These are phyloP conservation scores for Evansstolkia leycettana DNA, from an alignment of 495 filamentous ascomycete genomes.

Conservation along the genomic window DNA sequence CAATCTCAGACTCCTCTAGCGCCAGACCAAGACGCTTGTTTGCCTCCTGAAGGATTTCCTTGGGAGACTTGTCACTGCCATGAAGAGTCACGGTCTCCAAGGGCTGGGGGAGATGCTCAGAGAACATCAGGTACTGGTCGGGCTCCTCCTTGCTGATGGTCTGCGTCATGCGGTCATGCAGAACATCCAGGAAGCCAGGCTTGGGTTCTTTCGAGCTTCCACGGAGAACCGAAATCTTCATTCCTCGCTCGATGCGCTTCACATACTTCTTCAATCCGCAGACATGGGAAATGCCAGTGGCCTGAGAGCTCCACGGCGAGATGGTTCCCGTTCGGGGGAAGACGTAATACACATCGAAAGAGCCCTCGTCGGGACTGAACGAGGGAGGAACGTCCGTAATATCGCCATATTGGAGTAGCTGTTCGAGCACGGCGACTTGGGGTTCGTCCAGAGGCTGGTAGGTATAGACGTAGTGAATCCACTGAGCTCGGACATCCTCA, in stretches of 20 bases:
- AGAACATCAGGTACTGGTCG: constrained; percentile 63
- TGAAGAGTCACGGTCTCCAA: constrained; percentile 63
- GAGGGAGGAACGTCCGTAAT: constrained; percentile 33
- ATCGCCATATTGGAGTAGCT: constrained; percentile 54
- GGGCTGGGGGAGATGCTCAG: constrained; percentile 54
- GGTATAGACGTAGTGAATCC: constrained; percentile 51
- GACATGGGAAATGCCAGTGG: constrained; percentile 86
- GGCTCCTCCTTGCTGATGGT: constrained; percentile 52
- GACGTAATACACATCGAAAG: constrained; percentile 50
- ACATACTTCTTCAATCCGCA: constrained; percentile 65
- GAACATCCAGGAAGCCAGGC: constrained; percentile 50
- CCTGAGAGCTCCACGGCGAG: constrained; percentile 95
- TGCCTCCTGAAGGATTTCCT: constrained; percentile 63
- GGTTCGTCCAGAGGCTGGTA: constrained; percentile 24
- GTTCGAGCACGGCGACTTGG: constrained; percentile 38
- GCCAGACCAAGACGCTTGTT: constrained; percentile 76
- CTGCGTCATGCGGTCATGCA: constrained; percentile 94
- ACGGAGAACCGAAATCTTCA: constrained; percentile 50
- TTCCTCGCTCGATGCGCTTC: constrained; percentile 77
- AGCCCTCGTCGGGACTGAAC: constrained; percentile 27
- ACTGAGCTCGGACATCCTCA: constrained; percentile 45
- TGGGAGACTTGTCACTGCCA: constrained; percentile 44
- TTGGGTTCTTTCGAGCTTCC: constrained; percentile 20
- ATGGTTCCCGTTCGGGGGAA: constrained; percentile 71
- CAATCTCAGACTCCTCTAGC: constrained; percentile 76